Conservation (phyloP, 139 green algal species). For the Micractinium sp. region DNA sequence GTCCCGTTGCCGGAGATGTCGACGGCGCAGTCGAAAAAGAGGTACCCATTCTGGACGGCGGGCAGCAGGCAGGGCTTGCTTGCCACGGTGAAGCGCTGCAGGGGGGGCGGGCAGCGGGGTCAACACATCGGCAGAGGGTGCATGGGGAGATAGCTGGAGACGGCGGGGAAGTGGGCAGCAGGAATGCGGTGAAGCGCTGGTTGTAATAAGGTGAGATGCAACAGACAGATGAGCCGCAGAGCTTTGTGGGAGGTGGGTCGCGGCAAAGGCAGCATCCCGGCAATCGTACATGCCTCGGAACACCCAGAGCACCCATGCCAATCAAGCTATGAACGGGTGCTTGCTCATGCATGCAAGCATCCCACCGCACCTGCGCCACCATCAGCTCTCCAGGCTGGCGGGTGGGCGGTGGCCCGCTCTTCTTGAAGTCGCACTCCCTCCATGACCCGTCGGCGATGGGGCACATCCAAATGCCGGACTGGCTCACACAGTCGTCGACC, state of each 20-base stretch:
- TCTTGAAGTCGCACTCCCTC: slow-evolving; percentile 17
- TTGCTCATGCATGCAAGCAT: neutral
- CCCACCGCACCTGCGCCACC: slow-evolving; percentile 21
- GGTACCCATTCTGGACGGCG: slow-evolving; percentile 20
- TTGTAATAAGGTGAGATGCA: too few relatives aligned
- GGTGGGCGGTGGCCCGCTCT: neutral
- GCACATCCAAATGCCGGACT: slow-evolving; percentile 25
- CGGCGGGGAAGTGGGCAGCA: neutral
- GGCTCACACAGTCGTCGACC: slow-evolving; percentile 31
- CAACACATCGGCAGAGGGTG: too few relatives aligned
- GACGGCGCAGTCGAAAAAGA: slow-evolving; percentile 18
- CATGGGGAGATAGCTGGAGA: neutral
- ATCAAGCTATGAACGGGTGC: neutral
- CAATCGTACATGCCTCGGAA: too few relatives aligned
- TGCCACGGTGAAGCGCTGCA: neutral
- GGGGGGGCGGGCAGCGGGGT: too few relatives aligned
- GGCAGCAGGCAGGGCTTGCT: slow-evolving; percentile 32
- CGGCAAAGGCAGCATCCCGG: too few relatives aligned
- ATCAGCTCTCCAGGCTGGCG: slow-evolving; percentile 1
- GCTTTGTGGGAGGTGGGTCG: too few relatives aligned
- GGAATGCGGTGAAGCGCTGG: too few relatives aligned
- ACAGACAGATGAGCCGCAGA: too few relatives aligned
- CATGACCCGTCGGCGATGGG: neutral
- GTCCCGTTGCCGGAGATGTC: neutral
- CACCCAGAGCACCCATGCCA: neutral